Base-by-base conservation (phyloP, 192 early-diverging fungal genomes). In the Piromyces finnis region DNA sequence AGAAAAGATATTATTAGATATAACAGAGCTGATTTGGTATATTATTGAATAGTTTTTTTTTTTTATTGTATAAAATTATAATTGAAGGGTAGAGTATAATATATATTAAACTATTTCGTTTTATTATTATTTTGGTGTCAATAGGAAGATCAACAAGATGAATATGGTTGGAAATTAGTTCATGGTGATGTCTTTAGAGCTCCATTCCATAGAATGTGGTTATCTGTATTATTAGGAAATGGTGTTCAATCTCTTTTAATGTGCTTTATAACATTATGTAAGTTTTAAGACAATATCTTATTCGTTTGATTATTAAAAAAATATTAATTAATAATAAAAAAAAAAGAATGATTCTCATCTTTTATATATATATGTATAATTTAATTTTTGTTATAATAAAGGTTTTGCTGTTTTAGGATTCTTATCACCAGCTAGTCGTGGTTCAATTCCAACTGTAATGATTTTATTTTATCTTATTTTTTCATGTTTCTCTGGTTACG, bases 161-260 rank as follows among this genome's bases (percentile, higher is more conserved):
- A 98, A 80, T 97, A 94, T 90, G 97, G 97, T 5, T 98, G 97
- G 97, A 98, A 97, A 85, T 91, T 95, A 32, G 94, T 98, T 12
- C 97, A 98, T 79, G 95, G 95, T 32, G 97, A 98, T 85, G 94
- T 98, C n/a, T 98, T 98, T 87, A 92, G 97, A n/a, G 84, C 95
- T 29, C 95, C 97, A 5, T 82, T 88, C 29, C 90, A 91, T 32
- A 86, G 91, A 78, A 91, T 92, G 81, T 85, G 93, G 78, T 86
- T 98, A 29, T 86, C 94, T 0, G 93, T 95, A 16, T 87, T 95
- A 35, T 83, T 95, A 28, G 97, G 96, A 30, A 95, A 91, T 81
- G 97, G 97, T 80, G 84, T 91, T 18, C 93, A 94, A 77, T 83
- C 93, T 13, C 82, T 91, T 80, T 87, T 89, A 77, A 91, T 90